phyloP scores from a whole-genome alignment of 495 filamentous ascomycete genomes.

The Penicillium angulare region DNA sequence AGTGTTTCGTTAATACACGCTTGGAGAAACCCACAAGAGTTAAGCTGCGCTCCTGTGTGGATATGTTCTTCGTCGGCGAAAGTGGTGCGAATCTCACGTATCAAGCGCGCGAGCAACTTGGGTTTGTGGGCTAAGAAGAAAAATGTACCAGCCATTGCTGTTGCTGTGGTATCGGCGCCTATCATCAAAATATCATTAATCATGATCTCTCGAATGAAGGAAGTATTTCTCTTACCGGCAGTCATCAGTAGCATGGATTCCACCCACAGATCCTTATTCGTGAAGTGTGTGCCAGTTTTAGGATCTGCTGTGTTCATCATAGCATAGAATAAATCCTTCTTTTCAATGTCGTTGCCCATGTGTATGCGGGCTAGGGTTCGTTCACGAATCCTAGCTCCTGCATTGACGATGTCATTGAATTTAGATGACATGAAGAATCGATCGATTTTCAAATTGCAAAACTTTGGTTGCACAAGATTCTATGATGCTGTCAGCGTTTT shows the following conservation, averaged over 20 bases:
- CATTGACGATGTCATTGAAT: slow-evolving; percentile 19
- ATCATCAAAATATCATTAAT: neutral
- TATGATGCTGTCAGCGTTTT: neutral
- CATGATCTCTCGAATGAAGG: neutral
- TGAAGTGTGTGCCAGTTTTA: slow-evolving; percentile 58
- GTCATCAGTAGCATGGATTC: slow-evolving; percentile 54
- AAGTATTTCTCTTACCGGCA: slow-evolving; percentile 11
- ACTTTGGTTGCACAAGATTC: slow-evolving; percentile 13
- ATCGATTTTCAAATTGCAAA: slow-evolving; percentile 15
- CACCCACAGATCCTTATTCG: slow-evolving; percentile 55
- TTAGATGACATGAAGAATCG: slow-evolving; percentile 13
- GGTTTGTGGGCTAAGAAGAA: slow-evolving; percentile 67
- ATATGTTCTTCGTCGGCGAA: slow-evolving; percentile 55
- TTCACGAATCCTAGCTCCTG: slow-evolving; percentile 25
- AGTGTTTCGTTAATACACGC: slow-evolving; percentile 69
- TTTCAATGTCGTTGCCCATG: slow-evolving; percentile 32
- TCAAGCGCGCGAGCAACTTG: slow-evolving; percentile 29
- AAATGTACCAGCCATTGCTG: slow-evolving; percentile 58
- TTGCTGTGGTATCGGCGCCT: slow-evolving; percentile 57
- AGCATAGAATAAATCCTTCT: slow-evolving; percentile 59
- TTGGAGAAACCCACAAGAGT: slow-evolving; percentile 27
- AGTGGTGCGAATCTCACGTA: slow-evolving; percentile 44
- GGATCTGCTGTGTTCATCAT: slow-evolving; percentile 58
- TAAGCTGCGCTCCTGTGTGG: slow-evolving; percentile 40
- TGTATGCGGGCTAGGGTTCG: slow-evolving; percentile 33